phyloP scores from a whole-genome alignment of 1,139 yeast genomes.

The Candida dubliniensis region DNA sequence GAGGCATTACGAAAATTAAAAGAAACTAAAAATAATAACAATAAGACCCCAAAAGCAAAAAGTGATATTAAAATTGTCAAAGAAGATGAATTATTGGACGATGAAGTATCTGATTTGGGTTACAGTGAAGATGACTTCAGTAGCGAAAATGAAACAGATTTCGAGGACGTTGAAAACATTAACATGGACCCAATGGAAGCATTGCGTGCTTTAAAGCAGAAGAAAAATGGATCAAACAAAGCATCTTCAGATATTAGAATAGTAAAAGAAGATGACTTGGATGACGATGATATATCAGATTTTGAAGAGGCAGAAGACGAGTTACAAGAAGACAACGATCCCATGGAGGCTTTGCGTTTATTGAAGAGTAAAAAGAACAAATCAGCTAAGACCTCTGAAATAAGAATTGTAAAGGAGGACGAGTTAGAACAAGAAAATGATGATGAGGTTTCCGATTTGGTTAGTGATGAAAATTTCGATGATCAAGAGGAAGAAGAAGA shows the following conservation, averaged over 20 bases:
- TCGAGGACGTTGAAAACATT: slow-evolving; percentile 13
- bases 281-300: slow-evolving; percentile 17
- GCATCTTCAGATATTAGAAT: slow-evolving; percentile 15
- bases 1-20: slow-evolving; percentile 24
- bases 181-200: slow-evolving; percentile 35
- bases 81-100: slow-evolving; percentile 31
- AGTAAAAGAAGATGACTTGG: slow-evolving; percentile 26
- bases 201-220: slow-evolving; percentile 12
- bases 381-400: neutral
- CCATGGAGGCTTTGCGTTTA: slow-evolving; percentile 30
- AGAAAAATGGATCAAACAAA: slow-evolving; percentile 1
- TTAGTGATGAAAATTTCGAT: slow-evolving; percentile 15
- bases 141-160: slow-evolving; percentile 11
- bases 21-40: slow-evolving; percentile 15
- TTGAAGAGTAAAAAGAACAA: slow-evolving; percentile 17
- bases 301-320: slow-evolving; percentile 27
- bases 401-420: slow-evolving; percentile 29
- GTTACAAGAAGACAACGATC: slow-evolving; percentile 20
- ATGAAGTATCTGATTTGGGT: slow-evolving; percentile 18
- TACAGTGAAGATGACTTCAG: slow-evolving; percentile 12
- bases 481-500: slow-evolving; percentile 16
- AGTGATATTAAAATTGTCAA: slow-evolving; percentile 20
- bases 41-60: slow-evolving; percentile 19
- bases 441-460: slow-evolving; percentile 19
- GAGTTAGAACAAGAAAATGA: slow-evolving; percentile 20